Conservation (phyloP, 2,329 filamentous ascomycete species). For the Fusarium stilboides region DNA sequence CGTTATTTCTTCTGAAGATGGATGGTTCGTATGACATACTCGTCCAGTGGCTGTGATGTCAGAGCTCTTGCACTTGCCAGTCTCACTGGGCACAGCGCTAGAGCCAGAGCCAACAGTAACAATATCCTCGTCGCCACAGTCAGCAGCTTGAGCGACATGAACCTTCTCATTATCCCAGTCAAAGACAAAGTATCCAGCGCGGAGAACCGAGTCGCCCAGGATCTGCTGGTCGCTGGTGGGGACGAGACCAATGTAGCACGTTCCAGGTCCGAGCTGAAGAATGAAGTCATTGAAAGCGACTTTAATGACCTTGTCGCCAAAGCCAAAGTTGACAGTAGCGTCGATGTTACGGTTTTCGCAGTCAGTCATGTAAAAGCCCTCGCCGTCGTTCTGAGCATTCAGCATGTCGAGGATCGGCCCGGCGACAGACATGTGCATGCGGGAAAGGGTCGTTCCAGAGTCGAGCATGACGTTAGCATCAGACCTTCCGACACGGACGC, state of each 20-base stretch:
- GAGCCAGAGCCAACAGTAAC: conserved; percentile 54
- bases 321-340: conserved; percentile 65
- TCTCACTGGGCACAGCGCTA: conserved; percentile 53
- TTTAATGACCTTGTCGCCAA: conserved; percentile 58
- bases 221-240: conserved; percentile 60
- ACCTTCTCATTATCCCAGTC: conserved; percentile 62
- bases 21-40: conserved; percentile 5
- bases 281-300: conserved; percentile 67
- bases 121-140: conserved; percentile 58
- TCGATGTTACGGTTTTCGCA: conserved; percentile 57
- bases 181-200: conserved; percentile 63
- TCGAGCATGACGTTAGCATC: conserved; percentile 65
- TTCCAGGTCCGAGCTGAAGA: conserved; percentile 58
- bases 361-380: conserved; percentile 62
- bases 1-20: not conserved
- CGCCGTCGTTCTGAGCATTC: conserved; percentile 56
- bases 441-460: conserved; percentile 66
- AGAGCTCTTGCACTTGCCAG: conserved; percentile 56
- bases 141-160: conserved; percentile 59
- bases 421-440: conserved; percentile 62
- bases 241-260: conserved; percentile 62
- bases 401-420: conserved; percentile 61
- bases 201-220: conserved; percentile 60
- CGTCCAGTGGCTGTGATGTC: conserved; percentile 41
- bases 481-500: conserved; percentile 47